Base-by-base conservation (phyloP, 2,329 filamentous ascomycete genomes). In the Ophiostoma himal-ulmi region DNA sequence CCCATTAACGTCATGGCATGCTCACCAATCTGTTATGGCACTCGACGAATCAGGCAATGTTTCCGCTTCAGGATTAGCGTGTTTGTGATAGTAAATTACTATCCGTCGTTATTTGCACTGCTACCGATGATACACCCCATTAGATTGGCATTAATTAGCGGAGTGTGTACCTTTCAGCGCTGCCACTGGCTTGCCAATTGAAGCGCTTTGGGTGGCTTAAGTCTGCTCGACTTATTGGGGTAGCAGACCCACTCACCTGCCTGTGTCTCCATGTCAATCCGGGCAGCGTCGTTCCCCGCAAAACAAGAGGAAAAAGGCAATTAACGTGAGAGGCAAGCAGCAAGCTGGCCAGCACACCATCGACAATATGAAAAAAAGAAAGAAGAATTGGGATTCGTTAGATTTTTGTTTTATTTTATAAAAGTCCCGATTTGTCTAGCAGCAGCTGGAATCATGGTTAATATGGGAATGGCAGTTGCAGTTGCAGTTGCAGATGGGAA, bases 21-120 rank as follows among this genome's bases (percentile, higher is more conserved):
- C 52, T 57, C 57, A 62, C 57, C 57, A 26, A 62, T 30, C 30
- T 30, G 30, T 30, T 62, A 30, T 62, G 57, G 22, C 52, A 26
- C 52, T 70, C 36, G 34, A 67, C 67, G 30, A 68, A 68, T 68
- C 5, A 65, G 70, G 70, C 37, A 71, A 71, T 68, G 36, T 68
- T 71, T 67, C 70, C 68, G 13, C 22, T 36, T 68, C 37, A 11
- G 68, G 70, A 20, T 44, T 71, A 70, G 70, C 60, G 57, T 11
- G 2, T 5, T 57, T 57, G 11, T 11, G 5, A 5, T 62, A 10
- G 2, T 7, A 20, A 13, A 13, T 60, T 10, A 5, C 14, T 48
- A 6, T 20, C 17, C 14, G 41, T 44, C 41, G 14, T 44, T 44
- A 6, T 48, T 5, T 44, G n/a, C 37, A 37, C 17, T n/a, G 17